Evolutionary conservation across 768 basidiomycete species (phyloP).

Genomic region (Boletus pseudo-olivaceus): DNA sequence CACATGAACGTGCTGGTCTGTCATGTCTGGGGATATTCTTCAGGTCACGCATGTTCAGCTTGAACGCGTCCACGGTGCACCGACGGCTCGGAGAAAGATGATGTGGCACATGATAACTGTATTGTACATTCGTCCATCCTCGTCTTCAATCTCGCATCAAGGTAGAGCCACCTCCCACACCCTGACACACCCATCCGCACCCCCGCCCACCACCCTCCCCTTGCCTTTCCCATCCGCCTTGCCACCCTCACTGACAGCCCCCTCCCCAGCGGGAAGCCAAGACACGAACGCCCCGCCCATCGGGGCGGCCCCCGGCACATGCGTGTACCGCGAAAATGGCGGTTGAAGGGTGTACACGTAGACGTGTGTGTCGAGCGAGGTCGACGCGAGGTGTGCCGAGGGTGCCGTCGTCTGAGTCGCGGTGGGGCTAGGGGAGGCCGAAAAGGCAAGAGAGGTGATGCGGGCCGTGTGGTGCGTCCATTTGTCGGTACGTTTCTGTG

Average conservation of each 20-base stretch:
- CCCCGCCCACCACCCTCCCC: conserved; percentile 62
- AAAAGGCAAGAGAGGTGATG: conserved; percentile 59
- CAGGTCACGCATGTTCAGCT: no score
- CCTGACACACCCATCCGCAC: conserved; percentile 79
- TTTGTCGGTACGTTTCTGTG: conserved; percentile 61
- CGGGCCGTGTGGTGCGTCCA: conserved; percentile 89
- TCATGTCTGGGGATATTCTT: no score
- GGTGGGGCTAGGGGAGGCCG: conserved; percentile 33
- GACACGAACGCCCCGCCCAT: conserved; percentile 80
- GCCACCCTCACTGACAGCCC: conserved; percentile 3
- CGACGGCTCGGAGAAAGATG: background rate
- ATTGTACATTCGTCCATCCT: background rate
- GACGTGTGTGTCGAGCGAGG: conserved; percentile 89
- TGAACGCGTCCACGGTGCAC: no score
- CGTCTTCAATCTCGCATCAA: conserved; percentile 5
- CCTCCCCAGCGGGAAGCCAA: conserved; percentile 47
- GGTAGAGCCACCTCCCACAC: conserved; percentile 55
- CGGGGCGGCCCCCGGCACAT: conserved; percentile 81
- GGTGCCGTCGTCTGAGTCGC: background rate
- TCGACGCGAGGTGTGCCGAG: conserved; percentile 70
- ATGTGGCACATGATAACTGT: background rate
- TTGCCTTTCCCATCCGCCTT: conserved; percentile 33
- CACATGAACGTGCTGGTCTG: no score
- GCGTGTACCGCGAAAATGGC: conserved; percentile 63
- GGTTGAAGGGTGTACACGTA: conserved; percentile 81